A percentile compares a stretch with the other conserved stretches of the same genome.
Evolutionary conservation across 108 stramenopile genomes (phyloP).

Genomic region (Conticribra guillardii): DNA sequence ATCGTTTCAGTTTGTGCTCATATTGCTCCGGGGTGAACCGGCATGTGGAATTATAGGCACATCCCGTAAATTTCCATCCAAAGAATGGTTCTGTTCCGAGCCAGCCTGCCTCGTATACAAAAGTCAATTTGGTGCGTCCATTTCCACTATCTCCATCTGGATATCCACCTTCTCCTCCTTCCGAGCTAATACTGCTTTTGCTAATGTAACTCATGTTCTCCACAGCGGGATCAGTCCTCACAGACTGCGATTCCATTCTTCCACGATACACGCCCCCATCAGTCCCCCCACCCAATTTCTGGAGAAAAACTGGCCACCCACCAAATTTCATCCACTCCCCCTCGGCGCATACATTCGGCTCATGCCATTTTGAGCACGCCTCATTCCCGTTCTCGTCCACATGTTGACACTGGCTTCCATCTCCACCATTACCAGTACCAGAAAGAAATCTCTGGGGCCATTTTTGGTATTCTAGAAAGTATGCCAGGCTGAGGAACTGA

Average conservation of each 20-base stretch:
- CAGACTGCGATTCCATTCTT: conserved; percentile 33
- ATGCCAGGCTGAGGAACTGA: conserved; percentile 46
- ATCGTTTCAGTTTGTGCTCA: conserved; percentile 3
- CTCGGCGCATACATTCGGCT: conserved; percentile 29
- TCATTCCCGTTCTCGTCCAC: not conserved
- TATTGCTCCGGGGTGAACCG: conserved; percentile 13
- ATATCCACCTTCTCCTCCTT: too few species aligned
- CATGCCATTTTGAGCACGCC: conserved; percentile 7
- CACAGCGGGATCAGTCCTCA: not conserved
- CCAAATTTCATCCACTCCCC: conserved; percentile 20
- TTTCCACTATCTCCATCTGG: not conserved
- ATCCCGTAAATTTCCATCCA: conserved; percentile 29
- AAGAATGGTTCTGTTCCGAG: not conserved
- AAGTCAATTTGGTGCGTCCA: conserved; percentile 14
- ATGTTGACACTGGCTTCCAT: too few species aligned
- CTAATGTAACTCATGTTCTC: conserved; percentile 4
- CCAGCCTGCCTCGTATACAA: conserved; percentile 13
- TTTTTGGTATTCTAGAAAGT: conserved; percentile 15
- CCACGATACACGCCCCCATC: conserved; percentile 26
- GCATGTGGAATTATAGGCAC: conserved; percentile 11
- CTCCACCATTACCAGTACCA: too few species aligned
- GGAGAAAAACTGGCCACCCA: conserved; percentile 18
- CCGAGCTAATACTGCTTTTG: too few species aligned
- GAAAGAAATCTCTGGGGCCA: conserved; percentile 21
- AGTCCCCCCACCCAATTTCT: conserved; percentile 19